These are phyloP conservation scores for Aspergillus leporis DNA, from an alignment of 495 filamentous ascomycete species.

Conservation along the genomic window DNA sequence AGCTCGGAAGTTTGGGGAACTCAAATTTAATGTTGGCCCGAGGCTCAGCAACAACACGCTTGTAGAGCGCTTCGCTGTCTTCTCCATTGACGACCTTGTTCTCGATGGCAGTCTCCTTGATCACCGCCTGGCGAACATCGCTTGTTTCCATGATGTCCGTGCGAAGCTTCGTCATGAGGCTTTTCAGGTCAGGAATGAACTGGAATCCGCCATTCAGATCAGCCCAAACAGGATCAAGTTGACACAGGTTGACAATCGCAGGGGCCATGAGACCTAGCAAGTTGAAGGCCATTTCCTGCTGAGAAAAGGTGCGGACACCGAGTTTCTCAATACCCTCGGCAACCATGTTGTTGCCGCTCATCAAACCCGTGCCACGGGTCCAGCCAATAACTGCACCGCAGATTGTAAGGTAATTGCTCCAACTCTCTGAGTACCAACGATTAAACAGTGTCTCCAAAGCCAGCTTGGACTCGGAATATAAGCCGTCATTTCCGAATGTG, in stretches of 20 bases:
- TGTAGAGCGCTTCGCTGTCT: constrained; percentile 86
- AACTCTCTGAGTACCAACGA: constrained; percentile 96
- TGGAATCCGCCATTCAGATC: constrained; percentile 97
- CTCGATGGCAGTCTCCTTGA: constrained; percentile 93
- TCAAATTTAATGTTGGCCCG: constrained; percentile 97
- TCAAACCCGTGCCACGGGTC: constrained; percentile 97
- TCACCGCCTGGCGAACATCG: constrained; percentile 89
- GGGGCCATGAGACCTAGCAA: constrained; percentile 95
- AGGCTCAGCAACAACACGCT: constrained; percentile 87
- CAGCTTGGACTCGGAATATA: constrained; percentile 98
- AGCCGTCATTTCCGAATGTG: constrained; percentile 95
- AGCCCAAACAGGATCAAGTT: constrained; percentile 91
- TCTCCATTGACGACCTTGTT: constrained; percentile 97
- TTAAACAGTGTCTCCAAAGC: constrained; percentile 97
- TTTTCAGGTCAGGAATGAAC: constrained; percentile 96
- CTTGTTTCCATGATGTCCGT: constrained; percentile 92
- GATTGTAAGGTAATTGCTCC: constrained; percentile 97
- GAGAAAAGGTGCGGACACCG: constrained; percentile 96
- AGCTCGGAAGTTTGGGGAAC: constrained; percentile 86
- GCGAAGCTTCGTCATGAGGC: constrained; percentile 83
- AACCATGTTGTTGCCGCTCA: constrained; percentile 97
- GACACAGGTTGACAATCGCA: constrained; percentile 91
- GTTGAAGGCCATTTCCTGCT: constrained; percentile 99
- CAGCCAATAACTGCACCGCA: constrained; percentile 98
- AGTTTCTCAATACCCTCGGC: constrained; percentile 95